Evolutionary conservation across 495 filamentous ascomycete species (phyloP), one percentile per base, ranked within the genome.

Genomic region (Neurospora sp.): DNA sequence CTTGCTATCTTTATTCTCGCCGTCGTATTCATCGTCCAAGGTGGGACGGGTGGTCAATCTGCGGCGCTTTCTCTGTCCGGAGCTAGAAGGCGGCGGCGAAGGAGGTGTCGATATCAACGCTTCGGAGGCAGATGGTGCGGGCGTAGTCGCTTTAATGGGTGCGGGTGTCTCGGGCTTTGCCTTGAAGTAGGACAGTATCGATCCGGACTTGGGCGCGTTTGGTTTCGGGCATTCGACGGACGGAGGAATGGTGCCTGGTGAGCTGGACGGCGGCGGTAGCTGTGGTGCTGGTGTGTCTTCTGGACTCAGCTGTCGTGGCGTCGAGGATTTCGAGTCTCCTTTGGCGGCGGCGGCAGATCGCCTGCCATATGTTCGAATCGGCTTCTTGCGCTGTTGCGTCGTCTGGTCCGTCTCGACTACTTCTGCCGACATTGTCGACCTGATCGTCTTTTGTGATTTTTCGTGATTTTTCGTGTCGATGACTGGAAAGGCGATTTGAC

Each of bases 111-210:
- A 69, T 39, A 40, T 22, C 7, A 42, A n/a, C 16, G 35, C 72
- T 16, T 27, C 66, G 2, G 70, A 11, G 10, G 48, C n/a, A 12
- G 72, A 38, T 5, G 70, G 53, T n/a, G 73, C 71, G 0, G 40
- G 38, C 18, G 59, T 16, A 3, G 53, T 37, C 42, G n/a, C 42
- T 16, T 20, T 18, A 9, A 75, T 72, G 1, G 76, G 75, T 10
- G 41, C 31, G 12, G 72, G 42, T 27, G 39, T 46, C 27, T 53
- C 76, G 16, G 78, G 72, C 18, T 38, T 69, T 10, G 78, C 46
- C 70, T 79, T 82, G 72, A 86, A 86, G 75, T 84, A 86, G 22
- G 79, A 80, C 12, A 81, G 72, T 61, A 86, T 86, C 40, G 83
- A 82, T 2, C 79, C 79, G 42, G 80, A 79, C 69, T 79, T 82